phyloP scores from a whole-genome alignment of 2,329 filamentous ascomycete species.

The Alternaria atra region DNA sequence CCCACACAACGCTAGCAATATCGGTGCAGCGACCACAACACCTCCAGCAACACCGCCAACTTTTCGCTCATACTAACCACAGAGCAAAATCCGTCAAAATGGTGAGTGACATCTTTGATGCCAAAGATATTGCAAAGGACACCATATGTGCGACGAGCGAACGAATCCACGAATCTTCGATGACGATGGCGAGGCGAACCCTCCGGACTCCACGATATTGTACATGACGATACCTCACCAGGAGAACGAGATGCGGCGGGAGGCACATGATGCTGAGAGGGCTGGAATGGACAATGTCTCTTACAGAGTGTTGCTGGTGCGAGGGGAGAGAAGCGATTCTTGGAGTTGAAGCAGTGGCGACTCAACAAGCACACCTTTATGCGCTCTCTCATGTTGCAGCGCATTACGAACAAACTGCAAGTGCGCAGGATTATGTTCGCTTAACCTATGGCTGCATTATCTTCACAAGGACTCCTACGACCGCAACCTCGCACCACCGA shows the following conservation, averaged over 20 bases:
- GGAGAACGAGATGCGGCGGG: constrained; percentile 1
- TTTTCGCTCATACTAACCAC: constrained; percentile 48
- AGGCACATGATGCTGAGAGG: not conserved
- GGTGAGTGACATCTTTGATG: constrained; percentile 40
- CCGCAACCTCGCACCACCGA: not conserved
- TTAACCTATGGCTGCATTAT: not conserved
- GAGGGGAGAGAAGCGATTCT: not conserved
- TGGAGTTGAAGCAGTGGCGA: not conserved
- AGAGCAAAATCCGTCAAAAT: constrained; percentile 53
- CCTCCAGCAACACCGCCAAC: constrained; percentile 47
- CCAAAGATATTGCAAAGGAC: constrained; percentile 4
- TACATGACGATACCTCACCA: constrained; percentile 2
- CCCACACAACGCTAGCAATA: constrained; percentile 44
- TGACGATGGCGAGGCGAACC: constrained; percentile 33
- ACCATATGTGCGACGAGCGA: constrained; percentile 41
- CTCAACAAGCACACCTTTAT: not conserved
- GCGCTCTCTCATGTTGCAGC: not conserved
- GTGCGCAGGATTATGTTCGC: not conserved
- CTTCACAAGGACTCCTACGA: not conserved
- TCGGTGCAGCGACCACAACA: constrained; percentile 27
- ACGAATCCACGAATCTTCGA: constrained; percentile 27
- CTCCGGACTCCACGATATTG: constrained; percentile 19
- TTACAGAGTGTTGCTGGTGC: not conserved
- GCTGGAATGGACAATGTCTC: not conserved
- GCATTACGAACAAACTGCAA: not conserved